These are phyloP conservation scores for Pythium biforme DNA, from an alignment of 352 stramenopile species.

Conservation along the genomic window DNA sequence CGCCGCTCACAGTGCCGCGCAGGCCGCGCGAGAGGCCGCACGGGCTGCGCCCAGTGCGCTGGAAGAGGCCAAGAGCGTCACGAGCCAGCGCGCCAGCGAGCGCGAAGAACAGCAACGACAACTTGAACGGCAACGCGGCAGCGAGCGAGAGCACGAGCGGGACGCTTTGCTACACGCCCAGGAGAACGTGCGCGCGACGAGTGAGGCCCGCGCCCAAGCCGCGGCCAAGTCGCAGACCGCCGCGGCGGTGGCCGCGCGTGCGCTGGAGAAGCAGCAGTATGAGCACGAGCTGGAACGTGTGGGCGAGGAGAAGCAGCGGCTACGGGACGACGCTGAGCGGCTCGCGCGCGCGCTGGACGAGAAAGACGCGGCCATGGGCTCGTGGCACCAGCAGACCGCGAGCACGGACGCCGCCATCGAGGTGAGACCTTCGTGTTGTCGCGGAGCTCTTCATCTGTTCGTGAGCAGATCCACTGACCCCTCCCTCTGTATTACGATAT, in stretches of 20 bases:
- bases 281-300: slow-evolving; percentile 27
- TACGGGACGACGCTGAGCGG: slow-evolving; percentile 29
- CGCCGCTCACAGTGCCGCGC: slow-evolving; percentile 17
- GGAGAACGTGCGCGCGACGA: neutral
- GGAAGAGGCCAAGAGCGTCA: slow-evolving; percentile 4
- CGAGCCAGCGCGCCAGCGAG: neutral
- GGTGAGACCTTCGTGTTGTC: slow-evolving; percentile 19
- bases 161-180: no score
- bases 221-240: slow-evolving; percentile 16
- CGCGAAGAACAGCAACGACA: neutral
- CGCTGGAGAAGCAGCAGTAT: slow-evolving; percentile 28
- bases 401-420: slow-evolving; percentile 52
- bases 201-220: slow-evolving; percentile 11
- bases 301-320: slow-evolving; percentile 35
- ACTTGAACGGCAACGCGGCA: neutral
- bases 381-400: slow-evolving; percentile 35
- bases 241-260: slow-evolving; percentile 15
- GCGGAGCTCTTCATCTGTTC: neutral
- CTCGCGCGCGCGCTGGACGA: slow-evolving; percentile 36
- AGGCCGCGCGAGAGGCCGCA: slow-evolving; percentile 31
- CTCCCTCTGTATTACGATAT: neutral
- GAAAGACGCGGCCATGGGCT: slow-evolving; percentile 30
- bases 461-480: no score
- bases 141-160: no score
- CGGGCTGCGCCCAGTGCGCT: slow-evolving; percentile 25